These are phyloP conservation scores for Trichoderma breve DNA, from an alignment of 2,329 filamentous ascomycete genomes.

Conservation along the genomic window DNA sequence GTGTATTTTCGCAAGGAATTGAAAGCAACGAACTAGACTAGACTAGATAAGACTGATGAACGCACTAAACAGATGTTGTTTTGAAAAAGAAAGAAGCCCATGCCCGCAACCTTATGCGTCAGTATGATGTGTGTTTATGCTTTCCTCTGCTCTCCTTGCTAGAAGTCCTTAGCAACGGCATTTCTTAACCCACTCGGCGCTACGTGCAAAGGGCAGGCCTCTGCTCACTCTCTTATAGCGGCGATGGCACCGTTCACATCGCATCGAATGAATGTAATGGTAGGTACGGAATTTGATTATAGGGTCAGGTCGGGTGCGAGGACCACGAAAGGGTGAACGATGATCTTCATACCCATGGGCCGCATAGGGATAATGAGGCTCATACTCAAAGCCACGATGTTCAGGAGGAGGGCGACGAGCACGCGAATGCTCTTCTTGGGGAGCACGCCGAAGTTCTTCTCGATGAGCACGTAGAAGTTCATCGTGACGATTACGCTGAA, in stretches of 20 bases:
- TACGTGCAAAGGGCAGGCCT: not conserved
- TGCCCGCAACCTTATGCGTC: not conserved
- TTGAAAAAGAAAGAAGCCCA: not conserved
- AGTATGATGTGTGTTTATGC: not conserved
- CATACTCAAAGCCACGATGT: not conserved
- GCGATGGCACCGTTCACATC: not conserved
- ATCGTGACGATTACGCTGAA: not conserved
- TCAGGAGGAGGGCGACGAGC: not conserved
- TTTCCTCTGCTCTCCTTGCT: no score
- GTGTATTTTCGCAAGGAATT: constrained; percentile 36
- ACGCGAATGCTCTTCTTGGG: not conserved
- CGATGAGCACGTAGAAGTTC: no score
- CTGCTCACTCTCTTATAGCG: not conserved
- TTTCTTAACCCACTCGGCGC: not conserved
- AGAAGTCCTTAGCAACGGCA: not conserved
- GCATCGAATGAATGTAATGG: not conserved
- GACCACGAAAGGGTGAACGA: not conserved
- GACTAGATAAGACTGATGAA: not conserved
- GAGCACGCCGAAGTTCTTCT: not conserved
- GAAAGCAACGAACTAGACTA: not conserved
- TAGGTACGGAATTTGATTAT: not conserved
- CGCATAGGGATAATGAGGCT: not conserved
- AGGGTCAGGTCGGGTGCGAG: not conserved
- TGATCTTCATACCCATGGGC: not conserved
- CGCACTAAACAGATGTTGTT: not conserved